Conservation (phyloP, 441 rosid genomes). For the Capsella rubella region DNA sequence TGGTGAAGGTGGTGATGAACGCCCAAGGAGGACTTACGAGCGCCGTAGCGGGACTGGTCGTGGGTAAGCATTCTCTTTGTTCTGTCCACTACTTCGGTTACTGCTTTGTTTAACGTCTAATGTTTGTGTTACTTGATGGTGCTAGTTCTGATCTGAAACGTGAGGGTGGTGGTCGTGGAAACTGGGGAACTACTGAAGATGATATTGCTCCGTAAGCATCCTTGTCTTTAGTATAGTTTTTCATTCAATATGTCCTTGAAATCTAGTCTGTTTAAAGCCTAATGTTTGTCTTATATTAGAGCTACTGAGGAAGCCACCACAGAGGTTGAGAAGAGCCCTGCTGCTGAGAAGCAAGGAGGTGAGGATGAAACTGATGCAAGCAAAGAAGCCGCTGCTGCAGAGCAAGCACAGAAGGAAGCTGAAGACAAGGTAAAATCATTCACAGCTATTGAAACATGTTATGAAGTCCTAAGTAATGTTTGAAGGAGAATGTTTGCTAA, state of each 20-base stretch:
- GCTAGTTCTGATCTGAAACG: conserved; percentile 41
- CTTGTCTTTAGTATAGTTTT: background rate
- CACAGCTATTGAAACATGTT: background rate
- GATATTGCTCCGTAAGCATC: conserved; percentile 40
- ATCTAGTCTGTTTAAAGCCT: background rate
- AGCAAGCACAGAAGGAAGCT: conserved; percentile 38
- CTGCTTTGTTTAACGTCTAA: background rate
- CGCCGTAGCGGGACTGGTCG: conserved; percentile 45
- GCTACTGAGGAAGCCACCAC: conserved; percentile 29
- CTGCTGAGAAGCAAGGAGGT: conserved; percentile 41
- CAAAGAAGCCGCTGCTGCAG: conserved; percentile 35
- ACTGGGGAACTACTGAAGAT: conserved; percentile 48
- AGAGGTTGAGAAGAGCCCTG: conserved; percentile 43
- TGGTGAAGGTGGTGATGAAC: conserved; percentile 47
- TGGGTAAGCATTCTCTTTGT: conserved; percentile 33
- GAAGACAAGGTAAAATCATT: conserved; percentile 31
- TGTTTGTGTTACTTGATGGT: conserved; percentile 21
- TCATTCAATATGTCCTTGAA: background rate
- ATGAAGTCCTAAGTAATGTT: background rate
- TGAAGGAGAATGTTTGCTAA: background rate
- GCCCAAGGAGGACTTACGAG: conserved; percentile 30
- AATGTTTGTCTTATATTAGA: conserved; percentile 18
- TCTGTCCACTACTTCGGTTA: background rate
- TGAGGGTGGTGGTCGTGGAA: conserved; percentile 49
- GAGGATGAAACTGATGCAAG: conserved; percentile 38